Evolutionary conservation across 176 grass and related monocot species (phyloP).

Genomic region (bread wheat (Triticum aestivum)): DNA sequence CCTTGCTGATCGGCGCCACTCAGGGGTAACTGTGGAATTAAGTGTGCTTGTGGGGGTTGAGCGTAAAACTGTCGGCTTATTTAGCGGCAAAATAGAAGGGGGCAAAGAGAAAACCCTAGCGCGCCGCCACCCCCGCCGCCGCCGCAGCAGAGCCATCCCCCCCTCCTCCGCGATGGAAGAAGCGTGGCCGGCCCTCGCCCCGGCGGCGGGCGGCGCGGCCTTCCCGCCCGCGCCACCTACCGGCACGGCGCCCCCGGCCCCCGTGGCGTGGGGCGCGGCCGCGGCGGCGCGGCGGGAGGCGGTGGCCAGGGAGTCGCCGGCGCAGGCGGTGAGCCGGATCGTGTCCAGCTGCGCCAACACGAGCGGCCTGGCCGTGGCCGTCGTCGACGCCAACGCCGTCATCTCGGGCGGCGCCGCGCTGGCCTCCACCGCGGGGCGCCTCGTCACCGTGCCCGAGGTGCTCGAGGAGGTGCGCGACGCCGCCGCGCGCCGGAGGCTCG

Average conservation of each 20-base stretch:
- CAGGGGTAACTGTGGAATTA: fast-evolving
- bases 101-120: slow-evolving; percentile 39
- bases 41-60: fast-evolving
- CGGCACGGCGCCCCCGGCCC: background rate
- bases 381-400: slow-evolving; percentile 93
- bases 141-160: background rate
- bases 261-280: slow-evolving; percentile 10
- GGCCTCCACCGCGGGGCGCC: slow-evolving; percentile 45
- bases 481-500: slow-evolving; percentile 53
- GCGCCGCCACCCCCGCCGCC: background rate
- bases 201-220: background rate
- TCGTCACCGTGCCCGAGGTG: slow-evolving; percentile 75
- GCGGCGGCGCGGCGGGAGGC: slow-evolving; percentile 28
- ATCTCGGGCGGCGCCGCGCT: slow-evolving; percentile 67
- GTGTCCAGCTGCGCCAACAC: slow-evolving; percentile 46
- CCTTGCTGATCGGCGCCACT: fast-evolving
- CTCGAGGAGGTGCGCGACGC: slow-evolving; percentile 90
- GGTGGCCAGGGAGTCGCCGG: slow-evolving; percentile 26
- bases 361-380: slow-evolving; percentile 59
- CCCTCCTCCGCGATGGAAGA: slow-evolving; percentile 26
- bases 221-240: background rate
- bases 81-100: slow-evolving; percentile 5
- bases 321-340: slow-evolving; percentile 47
- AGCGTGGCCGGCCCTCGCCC: slow-evolving; percentile 45
- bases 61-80: background rate